Evolutionary conservation across 2,329 filamentous ascomycete genomes (phyloP), one percentile per base, ranked within the genome.

Genomic region (Stagonosporopsis cucurbitacearum): DNA sequence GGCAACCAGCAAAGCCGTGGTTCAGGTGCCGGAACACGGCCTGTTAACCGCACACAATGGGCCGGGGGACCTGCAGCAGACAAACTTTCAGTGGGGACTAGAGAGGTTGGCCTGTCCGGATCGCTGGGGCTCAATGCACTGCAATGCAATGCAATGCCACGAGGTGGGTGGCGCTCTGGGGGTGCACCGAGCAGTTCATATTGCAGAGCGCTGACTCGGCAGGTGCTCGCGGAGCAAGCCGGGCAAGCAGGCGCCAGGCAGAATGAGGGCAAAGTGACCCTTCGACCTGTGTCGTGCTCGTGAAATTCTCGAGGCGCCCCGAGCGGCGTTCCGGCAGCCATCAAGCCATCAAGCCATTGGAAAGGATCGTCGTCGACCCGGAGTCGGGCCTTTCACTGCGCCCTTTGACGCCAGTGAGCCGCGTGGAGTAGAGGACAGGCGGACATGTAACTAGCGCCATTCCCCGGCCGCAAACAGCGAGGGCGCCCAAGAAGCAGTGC

Each of bases 371-470:
- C 25, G 15, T 39, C 36, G 11, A 19, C 22, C 19, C 36, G 19
- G 7, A 43, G 35, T 56, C 47, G 53, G 53, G 42, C 53, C 53
- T 56, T 56, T n/a, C 42, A 20, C 2, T 25, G 19, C 22, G 19
- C 15, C 9, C 26, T 40, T 15, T 44, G 25, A 25, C 36, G 47
- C 53, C 47, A 56, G 37, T 46, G 53, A 56, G 42, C 42, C 19
- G 41, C 32, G 36, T 48, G 37, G 36, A 56, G 41, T 53, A 46
- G 42, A 26, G 37, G 40, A 30, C 12, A n/a, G 23, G n/a, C 32
- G 40, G 32, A 41, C n/a, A 5, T n/a, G n/a, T n/a, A 26, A 13
- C 23, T 55, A 55, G 46, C 52, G 45, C 17, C 26, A 33, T 39
- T 17, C 30, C 32, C 25, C 40, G 32, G 40, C 51, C 51, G 40